Evolutionary conservation across 306 rosid species (phyloP), one percentile per base, ranked within the genome.

Genomic region (Trifolium subterraneum): DNA sequence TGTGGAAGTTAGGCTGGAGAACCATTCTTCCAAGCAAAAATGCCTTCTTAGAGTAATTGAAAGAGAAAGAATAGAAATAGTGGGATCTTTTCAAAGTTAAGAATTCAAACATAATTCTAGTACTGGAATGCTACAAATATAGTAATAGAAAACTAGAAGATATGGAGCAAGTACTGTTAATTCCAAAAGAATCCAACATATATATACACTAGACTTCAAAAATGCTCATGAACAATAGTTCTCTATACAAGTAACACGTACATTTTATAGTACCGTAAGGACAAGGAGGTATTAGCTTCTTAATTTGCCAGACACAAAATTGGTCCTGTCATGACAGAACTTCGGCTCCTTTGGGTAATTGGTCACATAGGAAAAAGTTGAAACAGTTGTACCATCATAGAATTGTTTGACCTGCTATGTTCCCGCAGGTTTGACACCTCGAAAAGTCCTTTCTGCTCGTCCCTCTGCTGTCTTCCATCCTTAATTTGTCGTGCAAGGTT

Each of bases 371-470:
- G 79, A 73, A 64, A 38, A 83, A 39, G 54, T 87, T 74, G 81
- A 79, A 35, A 80, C 84, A 58, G 72, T 83, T 66, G 77, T 60
- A 56, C 71, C 62, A 86, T 36, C 39, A 10, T 36, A 36, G 39
- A 36, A 48, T 48, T 48, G 10, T 48, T 7, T 48, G 55, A 48
- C 20, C 8, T 48, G 55, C 22, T 48, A 6, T 54, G 29, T 19
- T 44, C 50, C 7, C 80, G 86, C 82, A 83, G 70, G 77, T 67
- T 73, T 4, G 84, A 84, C 86, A 85, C 82, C 73, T 81, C 58
- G 77, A 65, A 76, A 69, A 25, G 39, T 45, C 72, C 84, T 65
- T 36, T 77, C 23, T 55, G 63, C 33, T 20, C 79, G 73, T 6
- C 72, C 63, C 72, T 65, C 29, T 22, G 61, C 29, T n/a, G 85